Evolutionary conservation across 768 basidiomycete genomes (phyloP).

Genomic region (Saitozyma podzolica): DNA sequence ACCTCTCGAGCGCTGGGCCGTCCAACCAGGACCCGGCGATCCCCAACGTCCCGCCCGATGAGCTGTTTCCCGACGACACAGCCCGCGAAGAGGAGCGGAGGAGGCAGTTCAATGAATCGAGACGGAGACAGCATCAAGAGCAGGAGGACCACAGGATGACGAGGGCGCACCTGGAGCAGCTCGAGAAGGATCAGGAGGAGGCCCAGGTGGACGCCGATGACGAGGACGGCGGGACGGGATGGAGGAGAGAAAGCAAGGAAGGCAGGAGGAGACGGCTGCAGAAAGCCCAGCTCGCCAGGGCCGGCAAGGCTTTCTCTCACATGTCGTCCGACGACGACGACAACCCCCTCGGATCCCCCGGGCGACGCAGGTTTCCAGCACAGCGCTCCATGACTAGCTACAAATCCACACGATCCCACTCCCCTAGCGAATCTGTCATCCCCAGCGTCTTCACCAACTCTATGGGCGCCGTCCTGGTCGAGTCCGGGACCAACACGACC

Average conservation of each 20-base stretch:
- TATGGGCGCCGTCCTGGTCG: constrained; percentile 16
- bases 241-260: background rate
- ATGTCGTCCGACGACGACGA: constrained; percentile 16
- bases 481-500: constrained; percentile 21
- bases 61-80: background rate
- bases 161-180: constrained; percentile 17
- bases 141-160: constrained; percentile 11
- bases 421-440: background rate
- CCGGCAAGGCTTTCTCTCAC: constrained; percentile 10
- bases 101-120: no score
- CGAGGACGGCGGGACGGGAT: constrained; percentile 4
- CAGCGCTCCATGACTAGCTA: constrained; percentile 20
- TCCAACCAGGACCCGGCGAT: constrained; percentile 40
- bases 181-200: constrained; percentile 10
- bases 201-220: constrained; percentile 8
- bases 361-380: no score
- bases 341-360: constrained; percentile 1
- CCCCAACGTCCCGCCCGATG: constrained; percentile 21
- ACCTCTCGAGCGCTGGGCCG: constrained; percentile 22
- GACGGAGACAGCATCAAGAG: background rate
- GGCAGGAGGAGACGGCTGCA: constrained; percentile 4
- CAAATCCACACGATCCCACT: background rate
- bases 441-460: constrained; percentile 1
- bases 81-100: background rate
- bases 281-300: constrained; percentile 17